A percentile compares a stretch with the other conserved stretches of the same genome.
Conservation (phyloP, 2,329 filamentous ascomycete genomes). For the Ilyonectria sp. region DNA sequence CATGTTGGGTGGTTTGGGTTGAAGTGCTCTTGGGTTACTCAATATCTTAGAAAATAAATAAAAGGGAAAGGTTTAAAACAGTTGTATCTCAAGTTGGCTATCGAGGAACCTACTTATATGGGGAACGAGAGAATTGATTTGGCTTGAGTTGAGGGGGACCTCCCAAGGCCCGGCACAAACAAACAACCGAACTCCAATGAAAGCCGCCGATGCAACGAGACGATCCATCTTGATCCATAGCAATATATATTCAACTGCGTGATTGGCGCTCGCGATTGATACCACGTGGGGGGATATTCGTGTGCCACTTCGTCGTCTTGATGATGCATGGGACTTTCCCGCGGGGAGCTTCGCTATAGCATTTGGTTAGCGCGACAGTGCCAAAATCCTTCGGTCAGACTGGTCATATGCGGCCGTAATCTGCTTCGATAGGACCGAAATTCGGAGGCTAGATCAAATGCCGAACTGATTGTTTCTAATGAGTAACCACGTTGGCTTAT, state of each 20-base stretch:
- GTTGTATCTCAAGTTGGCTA: background rate
- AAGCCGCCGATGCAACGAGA: too few species aligned
- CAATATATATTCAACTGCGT: background rate
- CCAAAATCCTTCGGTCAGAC: background rate
- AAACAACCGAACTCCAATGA: background rate
- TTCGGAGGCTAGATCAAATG: constrained; percentile 16
- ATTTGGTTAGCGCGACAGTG: constrained; percentile 4
- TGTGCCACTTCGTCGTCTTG: too few species aligned
- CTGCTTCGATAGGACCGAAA: constrained; percentile 11
- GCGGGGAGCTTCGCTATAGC: background rate
- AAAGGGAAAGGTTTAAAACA: background rate
- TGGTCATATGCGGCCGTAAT: background rate
- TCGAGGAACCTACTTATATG: background rate
- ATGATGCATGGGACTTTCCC: background rate
- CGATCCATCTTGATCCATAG: background rate
- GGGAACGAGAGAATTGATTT: background rate
- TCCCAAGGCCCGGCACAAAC: too few species aligned
- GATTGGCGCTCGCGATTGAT: background rate
- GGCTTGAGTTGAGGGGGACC: background rate
- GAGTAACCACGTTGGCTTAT: background rate
- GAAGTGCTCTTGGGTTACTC: background rate
- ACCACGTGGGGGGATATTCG: background rate
- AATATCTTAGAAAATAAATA: background rate
- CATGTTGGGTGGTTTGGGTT: background rate
- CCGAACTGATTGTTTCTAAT: background rate